Percentiles rank a stretch among this genome's conserved stretches.
phyloP scores from a whole-genome alignment of 768 basidiomycete species.

The Lepiota venenata region DNA sequence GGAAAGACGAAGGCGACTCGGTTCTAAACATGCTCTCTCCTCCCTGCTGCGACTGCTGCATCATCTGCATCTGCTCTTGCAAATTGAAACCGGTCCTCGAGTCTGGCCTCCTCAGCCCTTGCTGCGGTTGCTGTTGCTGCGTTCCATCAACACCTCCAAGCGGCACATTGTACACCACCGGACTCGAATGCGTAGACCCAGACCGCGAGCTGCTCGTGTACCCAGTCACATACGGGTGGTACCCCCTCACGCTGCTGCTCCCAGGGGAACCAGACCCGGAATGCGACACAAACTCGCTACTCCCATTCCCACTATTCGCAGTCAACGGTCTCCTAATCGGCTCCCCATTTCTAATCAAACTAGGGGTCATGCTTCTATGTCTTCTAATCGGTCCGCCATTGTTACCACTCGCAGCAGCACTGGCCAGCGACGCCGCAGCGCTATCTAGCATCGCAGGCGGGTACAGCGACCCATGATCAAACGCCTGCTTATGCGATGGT shows the following conservation, averaged over 20 bases:
- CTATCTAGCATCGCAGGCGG: slow-evolving; percentile 37
- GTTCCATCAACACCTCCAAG: slow-evolving; percentile 22
- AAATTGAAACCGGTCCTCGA: slow-evolving; percentile 25
- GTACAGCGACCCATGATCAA: slow-evolving; percentile 57
- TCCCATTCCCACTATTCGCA: slow-evolving; percentile 35
- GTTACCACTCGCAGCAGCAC: slow-evolving; percentile 24
- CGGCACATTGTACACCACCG: slow-evolving; percentile 37
- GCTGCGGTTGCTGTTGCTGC: slow-evolving; percentile 25
- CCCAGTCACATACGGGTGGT: slow-evolving; percentile 54
- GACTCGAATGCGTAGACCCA: slow-evolving; percentile 44
- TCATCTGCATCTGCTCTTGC: slow-evolving; percentile 40
- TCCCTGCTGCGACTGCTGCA: slow-evolving; percentile 33
- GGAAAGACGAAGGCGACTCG: slow-evolving; percentile 18
- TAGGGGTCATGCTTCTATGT: slow-evolving; percentile 78
- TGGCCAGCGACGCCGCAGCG: slow-evolving; percentile 9
- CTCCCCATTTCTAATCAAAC: slow-evolving; percentile 49
- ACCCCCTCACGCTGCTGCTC: slow-evolving; percentile 39
- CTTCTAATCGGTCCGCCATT: slow-evolving; percentile 63
- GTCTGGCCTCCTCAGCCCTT: slow-evolving; percentile 39
- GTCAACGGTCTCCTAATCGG: slow-evolving; percentile 47
- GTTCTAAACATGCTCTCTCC: slow-evolving; percentile 23
- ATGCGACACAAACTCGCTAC: slow-evolving; percentile 30
- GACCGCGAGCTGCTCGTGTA: slow-evolving; percentile 30
- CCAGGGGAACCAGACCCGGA: slow-evolving; percentile 24
- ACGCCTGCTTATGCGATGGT: slow-evolving; percentile 64